phyloP scores from a whole-genome alignment of 495 filamentous ascomycete species.

The Sabuloglossum arenarium region DNA sequence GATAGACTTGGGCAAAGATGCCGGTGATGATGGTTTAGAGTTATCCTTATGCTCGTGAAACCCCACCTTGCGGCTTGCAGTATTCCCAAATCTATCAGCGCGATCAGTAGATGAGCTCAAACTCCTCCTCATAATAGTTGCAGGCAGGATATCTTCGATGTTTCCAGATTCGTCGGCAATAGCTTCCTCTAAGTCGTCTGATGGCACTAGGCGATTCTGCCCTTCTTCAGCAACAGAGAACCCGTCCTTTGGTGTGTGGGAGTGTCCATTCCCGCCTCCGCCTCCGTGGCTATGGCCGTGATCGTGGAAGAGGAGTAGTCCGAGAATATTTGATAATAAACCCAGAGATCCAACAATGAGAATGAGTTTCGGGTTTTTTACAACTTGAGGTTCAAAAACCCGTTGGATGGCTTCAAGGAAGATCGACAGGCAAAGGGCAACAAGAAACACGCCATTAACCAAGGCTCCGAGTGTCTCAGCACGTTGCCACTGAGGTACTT shows the following conservation, averaged over 20 bases:
- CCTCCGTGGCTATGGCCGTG: conserved; percentile 72
- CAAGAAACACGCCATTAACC: conserved; percentile 90
- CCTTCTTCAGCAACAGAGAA: conserved; percentile 15
- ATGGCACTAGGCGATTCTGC: conserved; percentile 12
- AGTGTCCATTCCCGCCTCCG: conserved; percentile 28
- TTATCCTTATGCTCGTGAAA: no score
- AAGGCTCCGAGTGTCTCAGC: conserved; percentile 94
- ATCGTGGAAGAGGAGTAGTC: conserved; percentile 76
- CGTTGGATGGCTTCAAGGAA: conserved; percentile 84
- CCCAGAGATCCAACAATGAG: conserved; percentile 73
- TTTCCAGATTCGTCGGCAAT: conserved; percentile 25
- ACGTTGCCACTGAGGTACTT: conserved; percentile 58
- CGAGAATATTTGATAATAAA: conserved; percentile 75
- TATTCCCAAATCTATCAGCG: not conserved
- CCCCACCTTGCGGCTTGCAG: not conserved
- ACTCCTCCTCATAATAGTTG: conserved; percentile 4
- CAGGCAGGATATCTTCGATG: conserved; percentile 26
- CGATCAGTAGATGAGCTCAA: not conserved
- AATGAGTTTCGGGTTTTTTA: conserved; percentile 64
- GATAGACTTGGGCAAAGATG: conserved; percentile 12
- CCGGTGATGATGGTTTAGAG: not conserved
- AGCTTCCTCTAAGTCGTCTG: conserved; percentile 14
- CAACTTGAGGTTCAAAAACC: conserved; percentile 70
- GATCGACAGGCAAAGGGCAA: conserved; percentile 86
- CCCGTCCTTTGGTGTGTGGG: conserved; percentile 23